Base-by-base conservation (phyloP, 208 protist genomes). In the Leishmania tropica region DNA sequence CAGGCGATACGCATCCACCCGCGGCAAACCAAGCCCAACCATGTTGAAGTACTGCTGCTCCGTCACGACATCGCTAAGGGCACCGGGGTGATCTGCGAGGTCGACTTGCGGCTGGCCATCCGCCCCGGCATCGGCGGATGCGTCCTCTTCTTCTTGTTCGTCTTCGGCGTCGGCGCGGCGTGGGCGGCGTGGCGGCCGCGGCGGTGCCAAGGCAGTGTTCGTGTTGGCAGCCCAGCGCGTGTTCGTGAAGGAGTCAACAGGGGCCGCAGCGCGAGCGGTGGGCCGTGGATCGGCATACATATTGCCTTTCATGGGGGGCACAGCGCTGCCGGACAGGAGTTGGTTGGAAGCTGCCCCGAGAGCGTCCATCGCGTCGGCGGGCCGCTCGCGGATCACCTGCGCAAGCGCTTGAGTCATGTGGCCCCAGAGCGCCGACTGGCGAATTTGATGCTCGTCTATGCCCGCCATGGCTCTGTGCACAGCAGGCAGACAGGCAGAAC, bases 381-480 rank as follows among this genome's bases (percentile, higher is more conserved):
- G 95, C 11, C 89, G 88, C 85, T 97, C 92, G 54, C 89, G 87
- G 19, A 96, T 80, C 68, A 98, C 86, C 37, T 95, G 86, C 47
- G 94, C 86, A 37, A 98, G 85, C 35, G 95, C 89, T 67, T 92
- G 83, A 67, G 88, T 89, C 92, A 98, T 92, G 92, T 98, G 95
- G 31, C 93, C 77, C 94, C 95, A 98, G 80, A 97, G 56, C 2
- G 95, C 90, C 47, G 95, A 93, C 76, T 89, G 83, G 17, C 88
- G 84, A 58, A 98, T 91, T 47, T 90, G 82, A 67, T 92, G 83
- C 58, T 89, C 91, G 31, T 87, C 87, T 60, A 96, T 42, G 15
- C 87, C 92, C 40, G 92, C 62, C 87, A 93, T 95, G 31, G 75
- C 51, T 42, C 24, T 31, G 53, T 56, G 70, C 70, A 53, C 10